A percentile compares a stretch with the other conserved stretches of the same genome.
Conservation (phyloP, 202 grass and related monocot species). For the Miscanthus sacchariflorus region DNA sequence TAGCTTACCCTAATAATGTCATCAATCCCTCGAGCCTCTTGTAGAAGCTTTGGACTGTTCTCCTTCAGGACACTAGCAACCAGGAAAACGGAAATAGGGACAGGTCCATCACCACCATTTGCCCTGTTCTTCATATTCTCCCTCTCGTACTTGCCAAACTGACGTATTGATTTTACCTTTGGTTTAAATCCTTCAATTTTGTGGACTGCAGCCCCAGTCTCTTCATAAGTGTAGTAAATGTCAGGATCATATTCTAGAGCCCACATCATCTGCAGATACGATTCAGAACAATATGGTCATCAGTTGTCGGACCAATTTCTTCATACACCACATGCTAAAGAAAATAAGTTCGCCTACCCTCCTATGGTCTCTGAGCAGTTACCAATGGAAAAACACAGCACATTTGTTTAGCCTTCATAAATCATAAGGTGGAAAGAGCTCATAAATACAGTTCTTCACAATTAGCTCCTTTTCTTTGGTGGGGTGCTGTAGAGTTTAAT, state of each 20-base stretch:
- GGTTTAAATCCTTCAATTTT: conserved; percentile 58
- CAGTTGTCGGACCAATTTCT: conserved; percentile 19
- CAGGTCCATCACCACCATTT: conserved; percentile 59
- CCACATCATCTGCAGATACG: conserved; percentile 87
- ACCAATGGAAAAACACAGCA: background rate
- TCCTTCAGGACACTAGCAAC: conserved; percentile 96
- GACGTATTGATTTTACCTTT: conserved; percentile 71
- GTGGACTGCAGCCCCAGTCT: conserved; percentile 39
- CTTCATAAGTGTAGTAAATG: conserved; percentile 61
- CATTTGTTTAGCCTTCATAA: background rate
- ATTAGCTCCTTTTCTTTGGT: background rate
- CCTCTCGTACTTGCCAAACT: conserved; percentile 88
- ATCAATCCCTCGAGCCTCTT: conserved; percentile 87
- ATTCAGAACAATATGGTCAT: conserved; percentile 23
- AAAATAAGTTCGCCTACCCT: background rate
- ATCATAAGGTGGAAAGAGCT: background rate
- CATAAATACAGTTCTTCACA: background rate
- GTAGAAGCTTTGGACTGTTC: conserved; percentile 77
- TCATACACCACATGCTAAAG: background rate
- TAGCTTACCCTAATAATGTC: conserved; percentile 83
- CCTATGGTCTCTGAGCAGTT: conserved; percentile 4
- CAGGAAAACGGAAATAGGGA: conserved; percentile 95
- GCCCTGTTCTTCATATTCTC: conserved; percentile 80
- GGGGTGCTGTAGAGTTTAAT: background rate
- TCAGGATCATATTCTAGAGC: conserved; percentile 97